These are phyloP conservation scores for Tetragonia tetragonoides DNA, from an alignment of 148 eudicot genomes.

Conservation along the genomic window DNA sequence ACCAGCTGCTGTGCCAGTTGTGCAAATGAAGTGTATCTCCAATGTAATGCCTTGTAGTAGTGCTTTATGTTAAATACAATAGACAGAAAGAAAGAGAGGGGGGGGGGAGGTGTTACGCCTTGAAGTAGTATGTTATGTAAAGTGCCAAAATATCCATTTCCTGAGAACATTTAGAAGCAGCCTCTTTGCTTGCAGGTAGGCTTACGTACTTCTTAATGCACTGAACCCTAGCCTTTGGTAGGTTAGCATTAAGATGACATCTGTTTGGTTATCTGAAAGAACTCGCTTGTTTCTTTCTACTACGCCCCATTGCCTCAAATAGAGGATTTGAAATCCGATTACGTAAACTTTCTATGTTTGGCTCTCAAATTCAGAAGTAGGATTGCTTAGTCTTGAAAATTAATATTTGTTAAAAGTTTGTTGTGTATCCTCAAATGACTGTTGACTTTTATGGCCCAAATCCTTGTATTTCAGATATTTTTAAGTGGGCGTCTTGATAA, in stretches of 20 bases:
- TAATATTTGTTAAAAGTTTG: background rate
- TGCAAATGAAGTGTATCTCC: background rate
- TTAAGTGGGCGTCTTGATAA: background rate
- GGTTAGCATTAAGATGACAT: background rate
- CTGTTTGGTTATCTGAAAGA: too few species aligned
- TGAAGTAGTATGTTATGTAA: background rate
- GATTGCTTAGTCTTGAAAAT: background rate
- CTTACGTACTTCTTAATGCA: background rate
- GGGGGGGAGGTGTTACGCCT: background rate
- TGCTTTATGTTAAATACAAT: background rate
- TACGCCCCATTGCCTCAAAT: background rate
- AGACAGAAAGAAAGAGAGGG: background rate
- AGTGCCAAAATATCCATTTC: background rate
- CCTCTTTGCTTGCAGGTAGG: background rate
- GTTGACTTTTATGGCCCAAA: background rate
- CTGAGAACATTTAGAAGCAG: background rate
- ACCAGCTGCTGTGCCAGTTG: constrained; percentile 2
- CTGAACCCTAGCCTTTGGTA: background rate
- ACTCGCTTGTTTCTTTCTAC: background rate
- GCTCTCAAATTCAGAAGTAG: background rate
- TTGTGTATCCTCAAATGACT: background rate
- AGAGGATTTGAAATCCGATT: background rate
- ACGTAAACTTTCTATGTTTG: background rate
- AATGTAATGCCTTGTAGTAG: background rate
- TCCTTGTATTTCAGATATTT: background rate